Evolutionary conservation across 1,139 yeast species (phyloP), one percentile per base, ranked within the genome.

Genomic region (Blastobotrys persicus): DNA sequence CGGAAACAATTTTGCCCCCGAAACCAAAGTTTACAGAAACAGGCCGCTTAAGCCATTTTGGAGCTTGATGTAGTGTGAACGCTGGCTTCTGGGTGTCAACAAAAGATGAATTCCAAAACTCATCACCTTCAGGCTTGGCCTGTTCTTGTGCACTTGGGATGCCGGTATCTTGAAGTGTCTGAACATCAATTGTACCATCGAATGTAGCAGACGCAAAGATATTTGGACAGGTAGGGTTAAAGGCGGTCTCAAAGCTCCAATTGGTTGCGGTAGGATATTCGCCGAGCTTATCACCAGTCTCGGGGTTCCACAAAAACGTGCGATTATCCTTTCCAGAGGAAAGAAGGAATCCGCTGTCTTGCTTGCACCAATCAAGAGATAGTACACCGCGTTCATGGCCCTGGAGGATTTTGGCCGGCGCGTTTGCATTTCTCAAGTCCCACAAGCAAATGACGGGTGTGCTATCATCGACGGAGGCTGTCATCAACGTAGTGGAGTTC

Each of bases 311-410:
- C 60, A 92, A 73, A 56, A 83, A 71, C 2, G 95, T 88, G 37
- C 89, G 73, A 66, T 89, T 89, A 68, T 94, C 98, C 63, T 89
- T 87, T 50, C 98, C 97, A 64, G 95, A 81, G 14, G 97, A 87
- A 47, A 94, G 72, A 60, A 94, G 73, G 59, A 92, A 75, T 48
- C 77, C 76, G 44, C 88, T 81, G 66, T 94, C 99, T 57, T 83
- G 85, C 48, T 75, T 70, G 68, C 97, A 89, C 99, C 99, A 94
- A 65, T 92, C 97, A 53, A 92, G 71, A 2, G 96, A 87, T 50
- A 92, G 70, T 13, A 92, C 84, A 31, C 98, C 98, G 68, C 86
- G 85, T 47, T 81, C 79, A 66, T 92, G 98, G 48, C 97, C 97
- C 46, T 73, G 71, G 62, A 92, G 70, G 26, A 86, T 74, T 55